These are phyloP conservation scores for Neurospora sp. DNA, from an alignment of 495 filamentous ascomycete genomes.

Conservation along the genomic window DNA sequence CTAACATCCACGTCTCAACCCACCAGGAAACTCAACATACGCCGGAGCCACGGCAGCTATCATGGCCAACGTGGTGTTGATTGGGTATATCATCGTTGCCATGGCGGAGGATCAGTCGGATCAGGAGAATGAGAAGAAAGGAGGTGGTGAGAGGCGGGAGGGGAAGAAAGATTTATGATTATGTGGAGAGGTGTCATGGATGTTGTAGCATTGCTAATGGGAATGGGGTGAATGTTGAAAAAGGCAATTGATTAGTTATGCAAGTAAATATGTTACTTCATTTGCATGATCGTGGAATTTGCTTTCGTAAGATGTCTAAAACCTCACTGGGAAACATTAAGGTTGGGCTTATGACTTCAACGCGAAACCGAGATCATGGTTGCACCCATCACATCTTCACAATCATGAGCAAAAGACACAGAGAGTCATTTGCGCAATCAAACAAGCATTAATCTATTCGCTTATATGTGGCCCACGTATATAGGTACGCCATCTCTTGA, in stretches of 20 bases:
- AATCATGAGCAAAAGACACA: background rate
- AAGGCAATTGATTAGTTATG: background rate
- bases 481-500: background rate
- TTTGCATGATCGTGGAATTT: too few relatives aligned
- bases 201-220: background rate
- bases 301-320: too few relatives aligned
- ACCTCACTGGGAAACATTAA: too few relatives aligned
- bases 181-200: background rate
- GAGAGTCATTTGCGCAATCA: background rate
- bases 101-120: slow-evolving; percentile 80
- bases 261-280: background rate
- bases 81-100: slow-evolving; percentile 85
- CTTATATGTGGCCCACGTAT: background rate
- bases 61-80: slow-evolving; percentile 81
- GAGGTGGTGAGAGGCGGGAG: slow-evolving; percentile 27
- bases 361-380: background rate
- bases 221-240: background rate
- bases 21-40: slow-evolving; percentile 71
- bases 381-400: background rate
- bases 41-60: slow-evolving; percentile 78
- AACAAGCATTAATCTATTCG: background rate
- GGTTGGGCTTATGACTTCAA: background rate
- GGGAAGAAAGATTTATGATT: slow-evolving; percentile 49
- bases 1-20: background rate
- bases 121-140: slow-evolving; percentile 35